Evolutionary conservation across 352 stramenopile species (phyloP), one percentile per base, ranked within the genome.

Genomic region (Pythium periplocum): DNA sequence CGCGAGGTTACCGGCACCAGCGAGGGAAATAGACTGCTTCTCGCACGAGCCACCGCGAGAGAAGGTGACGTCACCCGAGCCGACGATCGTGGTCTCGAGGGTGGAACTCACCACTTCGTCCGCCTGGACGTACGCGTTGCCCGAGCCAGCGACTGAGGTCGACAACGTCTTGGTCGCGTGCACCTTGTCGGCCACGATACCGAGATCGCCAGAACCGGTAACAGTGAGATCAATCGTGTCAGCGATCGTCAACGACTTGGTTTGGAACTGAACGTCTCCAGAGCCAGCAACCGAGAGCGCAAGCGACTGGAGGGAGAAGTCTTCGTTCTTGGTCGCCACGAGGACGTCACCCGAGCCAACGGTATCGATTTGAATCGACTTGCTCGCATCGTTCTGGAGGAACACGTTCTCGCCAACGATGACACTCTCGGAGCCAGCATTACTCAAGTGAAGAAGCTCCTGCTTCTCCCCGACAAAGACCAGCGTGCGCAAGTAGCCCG

Each of bases 11-110:
- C 73, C 71, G 44, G 70, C 64, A n/a, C 65, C 71, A 31, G 53
- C 53, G 26, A 74, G 37, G 11, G 52, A 45, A 36, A 81, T 61
- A 36, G 61, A 59, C 51, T 81, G 65, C 40, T 55, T 6, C 32
- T 55, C 17, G 41, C 52, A 59, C 11, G 57, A 48, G 11, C 71
- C 71, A n/a, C 60, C 63, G 9, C 46, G 61, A 30, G 65, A 63
- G 49, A 71, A 74, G n/a, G 65, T 68, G n/a, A 71, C 56, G 6
- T 69, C 53, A 37, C 71, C 71, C 30, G 65, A 66, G 11, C 65
- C 68, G 1, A 62, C 62, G 11, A 80, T 59, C 33, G 61, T 59
- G 6, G 59, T 69, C 30, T 45, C 43, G 35, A 70, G 52, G 30
- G 48, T 55, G 30, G 51, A 36, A 26, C 57, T 48, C 5, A 61